Base-by-base conservation (phyloP, 2,329 filamentous ascomycete genomes). In the Phaeoacremonium minimum region DNA sequence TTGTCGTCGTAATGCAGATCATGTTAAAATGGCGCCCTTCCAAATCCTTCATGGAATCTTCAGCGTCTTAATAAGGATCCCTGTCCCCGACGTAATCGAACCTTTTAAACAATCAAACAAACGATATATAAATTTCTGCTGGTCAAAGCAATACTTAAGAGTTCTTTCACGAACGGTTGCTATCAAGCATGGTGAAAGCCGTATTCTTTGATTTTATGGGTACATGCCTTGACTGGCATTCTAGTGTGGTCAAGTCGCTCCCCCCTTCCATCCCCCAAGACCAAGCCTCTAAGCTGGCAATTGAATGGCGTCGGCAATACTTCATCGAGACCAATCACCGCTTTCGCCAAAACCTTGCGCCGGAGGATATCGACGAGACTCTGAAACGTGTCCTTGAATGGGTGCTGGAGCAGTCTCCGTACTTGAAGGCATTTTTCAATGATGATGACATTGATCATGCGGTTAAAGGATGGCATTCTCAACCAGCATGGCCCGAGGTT, bases 131-230 rank as follows among this genome's bases (percentile, higher is more conserved):
- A n/a, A n/a, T n/a, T n/a, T n/a, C n/a, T n/a, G n/a, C n/a, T n/a
- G n/a, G n/a, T n/a, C n/a, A n/a, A n/a, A n/a, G n/a, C n/a, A n/a
- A n/a, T n/a, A n/a, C n/a, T n/a, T n/a, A n/a, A n/a, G n/a, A n/a
- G n/a, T n/a, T n/a, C n/a, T n/a, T n/a, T n/a, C n/a, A n/a, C n/a
- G n/a, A n/a, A n/a, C n/a, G n/a, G n/a, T n/a, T n/a, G n/a, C n/a
- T n/a, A n/a, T n/a, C n/a, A n/a, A n/a, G n/a, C n/a, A n/a, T n/a
- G n/a, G n/a, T 66, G 39, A 71, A 66, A 49, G 71, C 67, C 4
- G 57, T 75, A 29, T 67, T 75, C 44, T 77, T 76, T 52, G 69
- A 77, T 53, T 71, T 77, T 47, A 77, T 77, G 72, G 72, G 74
- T 16, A 77, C 73, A 17, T 77, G 72, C 43, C 67, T 73, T 4